These are phyloP conservation scores for Botrytis hyacinthi DNA, from an alignment of 2,329 filamentous ascomycete species.

Conservation along the genomic window DNA sequence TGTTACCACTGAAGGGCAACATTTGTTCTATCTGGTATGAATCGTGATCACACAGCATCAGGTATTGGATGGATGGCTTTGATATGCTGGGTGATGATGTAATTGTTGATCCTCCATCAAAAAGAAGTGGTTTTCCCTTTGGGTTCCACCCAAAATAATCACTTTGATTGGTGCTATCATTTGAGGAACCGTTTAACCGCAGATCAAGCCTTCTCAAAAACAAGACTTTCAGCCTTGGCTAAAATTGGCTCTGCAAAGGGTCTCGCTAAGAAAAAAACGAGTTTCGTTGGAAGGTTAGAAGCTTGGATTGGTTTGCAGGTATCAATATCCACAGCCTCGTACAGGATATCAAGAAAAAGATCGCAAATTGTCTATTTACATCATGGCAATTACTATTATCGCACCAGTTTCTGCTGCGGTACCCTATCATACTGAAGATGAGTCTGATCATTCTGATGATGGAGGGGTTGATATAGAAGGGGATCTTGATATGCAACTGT, in stretches of 20 bases:
- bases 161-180: not conserved
- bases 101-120: slow-evolving; percentile 12
- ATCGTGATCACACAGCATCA: not conserved
- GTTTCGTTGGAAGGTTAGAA: not conserved
- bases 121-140: slow-evolving; percentile 7
- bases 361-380: not conserved
- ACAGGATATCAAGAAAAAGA: slow-evolving; percentile 1
- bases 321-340: slow-evolving; percentile 20
- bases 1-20: not conserved
- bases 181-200: not conserved
- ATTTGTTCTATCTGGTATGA: not conserved
- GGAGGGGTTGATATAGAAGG: slow-evolving; percentile 38
- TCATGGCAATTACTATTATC: slow-evolving; percentile 40
- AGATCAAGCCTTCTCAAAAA: not conserved
- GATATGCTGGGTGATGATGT: slow-evolving; percentile 13
- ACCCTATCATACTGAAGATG: slow-evolving; percentile 25
- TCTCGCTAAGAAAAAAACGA: slow-evolving; percentile 10
- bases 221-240: slow-evolving; percentile 15
- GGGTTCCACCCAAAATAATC: not conserved
- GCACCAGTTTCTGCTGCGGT: slow-evolving; percentile 34
- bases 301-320: not conserved
- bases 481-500: slow-evolving; percentile 45
- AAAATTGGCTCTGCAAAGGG: not conserved
- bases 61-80: slow-evolving; percentile 5
- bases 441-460: slow-evolving; percentile 32